Conservation (phyloP, 2,329 filamentous ascomycete genomes). For the Fusarium marasasianum region DNA sequence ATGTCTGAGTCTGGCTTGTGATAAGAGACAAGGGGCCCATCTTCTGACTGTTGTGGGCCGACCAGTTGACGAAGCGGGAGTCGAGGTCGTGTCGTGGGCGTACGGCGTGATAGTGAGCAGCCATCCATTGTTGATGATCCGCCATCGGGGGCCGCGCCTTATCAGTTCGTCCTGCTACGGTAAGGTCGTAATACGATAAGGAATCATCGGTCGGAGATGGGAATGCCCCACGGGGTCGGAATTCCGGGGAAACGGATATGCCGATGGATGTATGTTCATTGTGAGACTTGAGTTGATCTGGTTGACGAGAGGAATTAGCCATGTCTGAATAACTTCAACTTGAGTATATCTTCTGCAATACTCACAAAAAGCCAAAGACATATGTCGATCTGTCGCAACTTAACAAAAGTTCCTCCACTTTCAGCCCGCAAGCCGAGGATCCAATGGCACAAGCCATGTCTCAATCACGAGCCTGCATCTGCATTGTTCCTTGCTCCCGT, state of each 20-base stretch:
- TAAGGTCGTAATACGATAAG: conserved; percentile 28
- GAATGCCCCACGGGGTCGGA: conserved; percentile 37
- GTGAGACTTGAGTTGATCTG: background rate
- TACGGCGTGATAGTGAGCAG: conserved; percentile 7
- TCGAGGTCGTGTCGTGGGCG: conserved; percentile 7
- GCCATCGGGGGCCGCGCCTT: conserved; percentile 17
- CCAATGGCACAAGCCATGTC: conserved; percentile 1
- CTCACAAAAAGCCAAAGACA: background rate
- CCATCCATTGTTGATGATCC: background rate
- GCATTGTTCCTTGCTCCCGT: background rate
- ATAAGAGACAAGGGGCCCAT: conserved; percentile 41
- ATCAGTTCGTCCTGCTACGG: conserved; percentile 13
- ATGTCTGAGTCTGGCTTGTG: conserved; percentile 32
- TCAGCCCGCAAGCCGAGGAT: background rate
- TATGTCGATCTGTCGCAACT: background rate
- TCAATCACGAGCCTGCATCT: background rate
- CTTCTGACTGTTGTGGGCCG: conserved; percentile 30
- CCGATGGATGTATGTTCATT: background rate
- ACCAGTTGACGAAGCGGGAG: conserved; percentile 11
- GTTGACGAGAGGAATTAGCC: background rate
- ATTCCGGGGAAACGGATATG: conserved; percentile 37
- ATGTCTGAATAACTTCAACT: background rate
- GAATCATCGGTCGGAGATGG: conserved; percentile 8
- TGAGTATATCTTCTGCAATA: background rate
- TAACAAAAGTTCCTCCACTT: background rate